Evolutionary conservation across 1,284 basidiomycete species (phyloP).

Genomic region (Trichosporon sp.): DNA sequence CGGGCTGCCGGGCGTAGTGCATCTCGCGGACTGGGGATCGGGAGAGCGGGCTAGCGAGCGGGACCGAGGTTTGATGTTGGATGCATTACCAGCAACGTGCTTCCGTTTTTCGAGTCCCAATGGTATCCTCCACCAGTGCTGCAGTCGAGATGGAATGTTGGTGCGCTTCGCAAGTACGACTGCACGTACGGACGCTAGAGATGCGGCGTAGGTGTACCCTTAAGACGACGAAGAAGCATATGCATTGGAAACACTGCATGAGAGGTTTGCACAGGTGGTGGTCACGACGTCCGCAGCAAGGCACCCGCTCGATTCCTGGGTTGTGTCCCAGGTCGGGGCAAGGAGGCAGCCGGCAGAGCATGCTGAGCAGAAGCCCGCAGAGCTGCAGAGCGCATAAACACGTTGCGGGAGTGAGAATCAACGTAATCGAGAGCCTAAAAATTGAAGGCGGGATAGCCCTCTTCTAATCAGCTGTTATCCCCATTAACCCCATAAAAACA

Average conservation of each 20-base stretch:
- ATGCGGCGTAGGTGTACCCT: neutral
- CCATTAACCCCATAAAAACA: neutral
- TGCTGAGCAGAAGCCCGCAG: too few relatives aligned
- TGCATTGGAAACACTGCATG: neutral
- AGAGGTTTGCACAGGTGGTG: neutral
- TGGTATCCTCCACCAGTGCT: neutral
- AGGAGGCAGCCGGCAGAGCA: too few relatives aligned
- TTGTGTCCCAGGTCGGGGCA: neutral
- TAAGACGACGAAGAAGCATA: constrained; percentile 11
- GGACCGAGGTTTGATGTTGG: neutral
- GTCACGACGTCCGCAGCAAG: neutral
- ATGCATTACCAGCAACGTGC: neutral
- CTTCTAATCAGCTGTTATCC: neutral
- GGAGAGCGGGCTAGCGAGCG: neutral
- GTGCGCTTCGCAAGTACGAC: neutral
- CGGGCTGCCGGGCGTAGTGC: neutral
- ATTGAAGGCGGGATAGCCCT: neutral
- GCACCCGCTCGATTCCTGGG: constrained; percentile 4
- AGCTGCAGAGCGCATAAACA: neutral
- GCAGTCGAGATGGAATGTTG: neutral
- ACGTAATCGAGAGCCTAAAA: neutral
- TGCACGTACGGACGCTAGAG: neutral
- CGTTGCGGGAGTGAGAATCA: constrained; percentile 15
- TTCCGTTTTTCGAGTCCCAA: neutral
- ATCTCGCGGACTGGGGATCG: neutral